Percentiles rank a stretch among this genome's conserved stretches.
phyloP scores from a whole-genome alignment of 768 basidiomycete species.

The Gloeopeniophorella convolvens region DNA sequence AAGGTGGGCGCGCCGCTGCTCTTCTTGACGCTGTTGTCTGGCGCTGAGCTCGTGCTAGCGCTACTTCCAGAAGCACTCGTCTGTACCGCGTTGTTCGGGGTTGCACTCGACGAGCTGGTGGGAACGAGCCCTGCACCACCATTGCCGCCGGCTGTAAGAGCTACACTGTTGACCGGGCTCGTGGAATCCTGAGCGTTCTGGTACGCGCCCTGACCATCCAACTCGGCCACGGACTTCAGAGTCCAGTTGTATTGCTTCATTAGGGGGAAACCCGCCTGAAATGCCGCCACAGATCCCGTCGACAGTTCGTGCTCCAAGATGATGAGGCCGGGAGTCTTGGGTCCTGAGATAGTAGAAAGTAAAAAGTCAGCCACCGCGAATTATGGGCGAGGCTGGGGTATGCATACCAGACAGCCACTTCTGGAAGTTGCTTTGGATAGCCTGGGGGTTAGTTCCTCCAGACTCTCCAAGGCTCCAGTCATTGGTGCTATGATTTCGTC shows the following conservation, averaged over 20 bases:
- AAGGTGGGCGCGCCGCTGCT: neutral
- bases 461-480: conserved; percentile 63
- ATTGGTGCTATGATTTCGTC: conserved; percentile 41
- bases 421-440: conserved; percentile 44
- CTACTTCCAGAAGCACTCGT: neutral
- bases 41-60: neutral
- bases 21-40: neutral
- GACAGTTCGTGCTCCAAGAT: conserved; percentile 82
- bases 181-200: conserved; percentile 1
- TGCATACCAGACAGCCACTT: conserved; percentile 49
- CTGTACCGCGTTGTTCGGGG: neutral
- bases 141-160: conserved; percentile 8
- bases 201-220: conserved; percentile 20
- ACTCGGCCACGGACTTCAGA: conserved; percentile 44
- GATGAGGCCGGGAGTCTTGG: conserved; percentile 74
- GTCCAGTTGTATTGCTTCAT: conserved; percentile 70
- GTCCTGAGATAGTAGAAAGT: conserved; percentile 31
- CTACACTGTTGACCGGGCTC: neutral
- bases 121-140: conserved; percentile 7
- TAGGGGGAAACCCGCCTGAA: conserved; percentile 57
- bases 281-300: conserved; percentile 52
- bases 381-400: neutral
- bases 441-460: conserved; percentile 38
- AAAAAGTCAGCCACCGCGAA: neutral
- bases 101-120: neutral